Conservation (phyloP, 1,284 basidiomycete genomes). For the Irpex sp. region DNA sequence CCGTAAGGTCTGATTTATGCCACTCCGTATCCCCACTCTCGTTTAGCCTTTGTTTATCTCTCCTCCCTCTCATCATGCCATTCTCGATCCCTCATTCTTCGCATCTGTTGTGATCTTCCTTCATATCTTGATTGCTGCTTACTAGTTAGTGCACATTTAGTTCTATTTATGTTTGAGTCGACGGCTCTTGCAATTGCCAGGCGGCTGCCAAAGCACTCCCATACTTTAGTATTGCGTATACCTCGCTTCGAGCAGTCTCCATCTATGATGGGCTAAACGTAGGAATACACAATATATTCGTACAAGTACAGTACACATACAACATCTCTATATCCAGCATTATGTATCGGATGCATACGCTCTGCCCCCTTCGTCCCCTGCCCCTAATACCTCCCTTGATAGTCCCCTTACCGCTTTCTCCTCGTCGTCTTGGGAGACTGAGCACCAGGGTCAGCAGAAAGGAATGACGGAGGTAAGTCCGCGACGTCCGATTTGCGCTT, state of each 20-base stretch:
- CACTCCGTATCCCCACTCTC: not conserved
- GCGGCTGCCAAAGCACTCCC: not conserved
- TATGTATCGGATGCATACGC: not conserved
- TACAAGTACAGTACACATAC: slow-evolving; percentile 13
- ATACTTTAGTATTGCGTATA: not conserved
- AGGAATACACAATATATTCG: slow-evolving; percentile 19
- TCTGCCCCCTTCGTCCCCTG: too few species aligned
- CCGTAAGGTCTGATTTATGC: not conserved
- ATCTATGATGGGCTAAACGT: not conserved
- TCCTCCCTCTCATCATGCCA: slow-evolving; percentile 5
- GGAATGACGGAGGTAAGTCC: slow-evolving; percentile 23
- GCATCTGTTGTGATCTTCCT: not conserved
- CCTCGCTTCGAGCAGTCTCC: not conserved
- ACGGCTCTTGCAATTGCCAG: not conserved
- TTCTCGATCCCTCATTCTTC: not conserved
- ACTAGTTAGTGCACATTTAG: not conserved
- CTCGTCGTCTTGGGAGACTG: slow-evolving; percentile 21
- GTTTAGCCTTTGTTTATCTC: not conserved
- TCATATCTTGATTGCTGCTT: not conserved
- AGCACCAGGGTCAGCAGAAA: slow-evolving; percentile 7
- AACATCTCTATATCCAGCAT: slow-evolving; percentile 10
- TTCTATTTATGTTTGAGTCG: not conserved
- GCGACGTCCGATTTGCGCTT: slow-evolving; percentile 48
- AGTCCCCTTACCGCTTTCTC: slow-evolving; percentile 22
- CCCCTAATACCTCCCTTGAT: not conserved